Base-by-base conservation (phyloP, 768 basidiomycete species). In the Hericium erinaceus region DNA sequence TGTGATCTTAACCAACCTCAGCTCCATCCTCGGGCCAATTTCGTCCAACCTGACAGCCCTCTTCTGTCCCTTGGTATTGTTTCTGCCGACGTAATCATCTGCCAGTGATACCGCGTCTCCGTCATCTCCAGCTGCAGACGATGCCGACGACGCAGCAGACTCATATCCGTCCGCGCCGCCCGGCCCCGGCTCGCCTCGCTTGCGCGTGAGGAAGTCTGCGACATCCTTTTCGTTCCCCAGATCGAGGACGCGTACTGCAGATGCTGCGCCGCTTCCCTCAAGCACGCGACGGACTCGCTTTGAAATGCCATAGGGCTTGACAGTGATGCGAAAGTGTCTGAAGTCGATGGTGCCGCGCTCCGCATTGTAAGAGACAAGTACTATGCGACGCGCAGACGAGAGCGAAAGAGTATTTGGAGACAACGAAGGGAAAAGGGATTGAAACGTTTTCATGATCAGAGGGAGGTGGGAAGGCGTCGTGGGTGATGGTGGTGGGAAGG, bases 381-480 rank as follows among this genome's bases (percentile, higher is more conserved):
- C 92, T 56, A 99, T 87, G 64, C 97, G 84, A 37, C 97, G 90
- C 3, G 95, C 95, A 37, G 92, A 89, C 54, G 95, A 87, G 53
- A 92, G 83, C 20, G 83, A 80, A 68, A 93, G 77, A 37, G 82
- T 80, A 65, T 89, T 79, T 1, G 91, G 91, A 11, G 90, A 78
- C 50, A 99, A 89, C 0, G 97, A 88, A 4, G 97, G 97, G 74
- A 98, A 99, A 59, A 99, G 76, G 33, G 91, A 87, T 70, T 98
- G 97, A 74, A 99, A 97, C 58, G 93, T 83, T 71, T 97, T 97
- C 80, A 94, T 87, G 67, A 98, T 80, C 58, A 98, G 85, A 39
- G 91, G 80, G 40, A 98, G 78, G 68, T 98, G 93, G 2, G 85
- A 83, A 2, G 92, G 87, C 2, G 87, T 87, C 22, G 74, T 78